Base-by-base conservation (phyloP, 805 yeast genomes). In the Wickerhamomyces canadensis region DNA sequence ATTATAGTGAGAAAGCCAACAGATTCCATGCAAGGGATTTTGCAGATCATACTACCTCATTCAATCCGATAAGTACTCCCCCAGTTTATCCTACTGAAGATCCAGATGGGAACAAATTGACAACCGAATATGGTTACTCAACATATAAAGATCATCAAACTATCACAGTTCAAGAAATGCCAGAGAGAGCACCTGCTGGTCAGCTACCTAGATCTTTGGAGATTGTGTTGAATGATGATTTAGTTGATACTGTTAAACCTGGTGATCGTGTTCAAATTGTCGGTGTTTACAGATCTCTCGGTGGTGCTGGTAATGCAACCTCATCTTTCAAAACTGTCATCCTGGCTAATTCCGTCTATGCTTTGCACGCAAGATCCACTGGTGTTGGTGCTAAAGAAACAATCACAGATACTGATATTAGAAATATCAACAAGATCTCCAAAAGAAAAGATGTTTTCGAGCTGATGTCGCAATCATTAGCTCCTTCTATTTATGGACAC, bases 161-260 rank as follows among this genome's bases (percentile, higher is more conserved):
- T 27, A 74, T 93, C 26, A 77, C 96, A 0, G 82, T 93, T 26
- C 98, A 93, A 61, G 98, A 93, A 65, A 85, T 93, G 86, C 98
- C 98, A 1, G 98, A 93, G 64, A 72, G 81, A 45, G 96, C 98
- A 1, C 98, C 98, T 13, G 95, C 98, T 1, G 98, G 98, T 39
- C 98, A 91, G 64, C 70, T 93, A 45, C 98, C 98, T 25, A 72
- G 98, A 52, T 80, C 95, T 3, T 74, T 93, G 25, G 98, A 93
- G 55, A 83, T 91, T 18, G 76, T 91, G n/a, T 65, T 93, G 52
- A 96, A 91, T 59, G 97, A 89, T 54, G 98, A 93, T 57, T 70
- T 93, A 45, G 98, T 93, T 3, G 98, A 93, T 58, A 67, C 64
- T 38, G 83, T 85, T 33, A 93, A 93, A 58, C 98, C 98, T 0